A percentile compares a stretch with the other conserved stretches of the same genome.
These are phyloP conservation scores for Tremella yokohamensis DNA, from an alignment of 768 basidiomycete genomes.

Conservation along the genomic window DNA sequence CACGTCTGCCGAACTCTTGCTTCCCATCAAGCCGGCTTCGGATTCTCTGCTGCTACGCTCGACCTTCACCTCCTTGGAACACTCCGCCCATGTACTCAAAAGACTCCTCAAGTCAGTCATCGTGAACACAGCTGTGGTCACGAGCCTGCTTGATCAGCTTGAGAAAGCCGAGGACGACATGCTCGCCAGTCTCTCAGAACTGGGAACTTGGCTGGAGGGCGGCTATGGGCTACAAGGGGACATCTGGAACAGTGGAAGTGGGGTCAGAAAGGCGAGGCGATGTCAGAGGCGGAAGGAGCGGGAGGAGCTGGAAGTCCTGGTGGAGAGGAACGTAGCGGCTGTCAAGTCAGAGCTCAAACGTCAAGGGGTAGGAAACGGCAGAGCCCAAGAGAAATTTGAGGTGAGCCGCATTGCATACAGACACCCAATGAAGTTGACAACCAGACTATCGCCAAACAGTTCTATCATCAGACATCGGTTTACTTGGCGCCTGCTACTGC, in stretches of 20 bases:
- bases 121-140: conserved; percentile 12
- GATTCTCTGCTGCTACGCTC: conserved; percentile 40
- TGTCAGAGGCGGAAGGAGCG: conserved; percentile 36
- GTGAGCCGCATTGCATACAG: conserved; percentile 20
- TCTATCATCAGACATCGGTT: conserved; percentile 40
- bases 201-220: conserved; percentile 35
- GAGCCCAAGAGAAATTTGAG: conserved; percentile 40
- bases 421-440: neutral
- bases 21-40: conserved; percentile 30
- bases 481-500: conserved; percentile 29
- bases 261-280: conserved; percentile 26
- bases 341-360: conserved; percentile 38
- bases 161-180: conserved; percentile 43
- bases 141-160: conserved; percentile 28
- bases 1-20: neutral
- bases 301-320: conserved; percentile 36
- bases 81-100: conserved; percentile 34
- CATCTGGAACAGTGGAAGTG: conserved; percentile 30
- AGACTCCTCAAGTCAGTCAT: conserved; percentile 31
- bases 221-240: conserved; percentile 28
- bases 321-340: conserved; percentile 26
- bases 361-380: conserved; percentile 34
- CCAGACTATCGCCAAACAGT: conserved; percentile 36
- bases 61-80: conserved; percentile 34
- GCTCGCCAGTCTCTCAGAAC: conserved; percentile 28